Evolutionary conservation across 805 yeast species (phyloP), one percentile per base, ranked within the genome.

Genomic region (Lachancea cidri): DNA sequence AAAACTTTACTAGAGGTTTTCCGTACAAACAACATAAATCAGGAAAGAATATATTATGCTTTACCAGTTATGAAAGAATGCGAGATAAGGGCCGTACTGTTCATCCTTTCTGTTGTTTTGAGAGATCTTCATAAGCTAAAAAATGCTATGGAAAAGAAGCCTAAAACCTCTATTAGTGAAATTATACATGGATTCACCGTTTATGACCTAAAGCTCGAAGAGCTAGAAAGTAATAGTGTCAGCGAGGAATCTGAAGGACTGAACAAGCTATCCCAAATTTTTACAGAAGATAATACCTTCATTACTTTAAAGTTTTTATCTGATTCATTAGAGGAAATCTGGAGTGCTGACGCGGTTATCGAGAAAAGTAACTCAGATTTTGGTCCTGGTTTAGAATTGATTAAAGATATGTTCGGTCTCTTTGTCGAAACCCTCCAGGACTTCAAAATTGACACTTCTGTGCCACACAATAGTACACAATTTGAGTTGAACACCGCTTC

Each of bases 11-110:
- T 11, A 5, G n/a, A 35, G 14, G n/a, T 35, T 11, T n/a, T 15
- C 20, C 14, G 15, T 7, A 15, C 5, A 8, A n/a, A 35, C 30
- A 35, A 35, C 20, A 8, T 19, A 16, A 24, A 35, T 22, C 9
- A 13, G 6, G 30, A 22, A 6, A n/a, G 29, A 13, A 7, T 35
- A 8, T 35, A 7, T 22, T 35, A 35, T 19, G 11, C 20, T 11
- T 14, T 35, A 20, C 27, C 30, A 14, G 30, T 14, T 22, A 35
- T 35, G 17, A 35, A 24, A 19, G 37, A 35, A n/a, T 35, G 27
- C n/a, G 37, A 19, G n/a, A 35, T 35, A 13, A 19, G 17, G 17
- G 30, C 37, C 11, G 9, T 14, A n/a, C 17, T 35, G 16, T 35
- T 32, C 35, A 32, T 32, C 5, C 19, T 32, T 6, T 32, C 35